Evolutionary conservation across 2,329 filamentous ascomycete species (phyloP).

Genomic region (Fusarium denticulatum): DNA sequence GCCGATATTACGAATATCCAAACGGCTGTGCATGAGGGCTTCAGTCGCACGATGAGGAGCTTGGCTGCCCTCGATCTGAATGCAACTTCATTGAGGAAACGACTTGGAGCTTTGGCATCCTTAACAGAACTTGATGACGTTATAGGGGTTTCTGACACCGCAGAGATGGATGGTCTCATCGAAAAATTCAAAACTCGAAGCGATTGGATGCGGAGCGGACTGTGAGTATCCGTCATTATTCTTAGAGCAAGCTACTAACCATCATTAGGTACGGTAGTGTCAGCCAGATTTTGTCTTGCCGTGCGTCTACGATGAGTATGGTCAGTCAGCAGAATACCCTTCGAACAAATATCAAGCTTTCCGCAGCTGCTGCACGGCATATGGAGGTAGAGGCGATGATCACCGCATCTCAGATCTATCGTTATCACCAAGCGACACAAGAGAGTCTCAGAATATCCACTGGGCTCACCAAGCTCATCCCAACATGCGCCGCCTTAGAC

Average conservation of each 20-base stretch:
- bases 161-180: constrained; percentile 71
- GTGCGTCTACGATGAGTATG: constrained; percentile 83
- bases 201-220: constrained; percentile 83
- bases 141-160: constrained; percentile 66
- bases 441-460: constrained; percentile 89
- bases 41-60: constrained; percentile 68
- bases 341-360: constrained; percentile 68
- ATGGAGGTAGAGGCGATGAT: constrained; percentile 82
- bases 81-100: constrained; percentile 62
- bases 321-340: constrained; percentile 76
- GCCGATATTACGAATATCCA: constrained; percentile 64
- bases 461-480: constrained; percentile 80
- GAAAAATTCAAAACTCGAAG: constrained; percentile 71
- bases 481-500: constrained; percentile 73
- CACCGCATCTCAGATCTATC: constrained; percentile 77
- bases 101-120: constrained; percentile 72
- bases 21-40: constrained; percentile 69
- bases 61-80: constrained; percentile 61
- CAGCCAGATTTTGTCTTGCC: constrained; percentile 81
- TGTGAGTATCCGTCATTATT: constrained; percentile 61
- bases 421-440: constrained; percentile 83
- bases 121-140: constrained; percentile 86
- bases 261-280: constrained; percentile 75
- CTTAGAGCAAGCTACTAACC: constrained; percentile 12
- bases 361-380: constrained; percentile 70